Evolutionary conservation across 306 rosid species (phyloP).

Genomic region (Fragaria vesca): DNA sequence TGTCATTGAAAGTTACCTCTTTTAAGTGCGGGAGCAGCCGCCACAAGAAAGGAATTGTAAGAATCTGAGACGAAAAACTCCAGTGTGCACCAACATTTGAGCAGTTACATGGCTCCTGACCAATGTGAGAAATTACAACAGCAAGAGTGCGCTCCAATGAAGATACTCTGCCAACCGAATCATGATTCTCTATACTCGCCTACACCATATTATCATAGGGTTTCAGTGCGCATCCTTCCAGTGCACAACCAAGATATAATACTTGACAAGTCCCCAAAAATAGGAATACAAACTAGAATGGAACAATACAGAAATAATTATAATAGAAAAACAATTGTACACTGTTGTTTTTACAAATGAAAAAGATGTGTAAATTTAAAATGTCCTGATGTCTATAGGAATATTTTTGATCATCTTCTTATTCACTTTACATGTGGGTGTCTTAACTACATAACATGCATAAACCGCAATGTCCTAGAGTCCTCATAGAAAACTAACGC

Average conservation of each 20-base stretch:
- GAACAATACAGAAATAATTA: background rate
- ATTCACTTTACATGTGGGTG: background rate
- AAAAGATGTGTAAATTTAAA: background rate
- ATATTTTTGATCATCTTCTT: background rate
- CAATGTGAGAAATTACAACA: constrained; percentile 59
- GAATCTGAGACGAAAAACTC: constrained; percentile 89
- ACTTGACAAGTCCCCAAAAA: constrained; percentile 15
- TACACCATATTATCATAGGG: constrained; percentile 42
- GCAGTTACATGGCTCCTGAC: constrained; percentile 74
- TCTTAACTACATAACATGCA: background rate
- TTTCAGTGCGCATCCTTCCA: constrained; percentile 18
- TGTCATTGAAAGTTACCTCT: constrained; percentile 52
- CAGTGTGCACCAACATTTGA: constrained; percentile 52
- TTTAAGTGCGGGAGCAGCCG: constrained; percentile 63
- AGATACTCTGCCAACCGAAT: constrained; percentile 41
- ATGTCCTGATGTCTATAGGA: background rate
- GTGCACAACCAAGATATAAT: constrained; percentile 9
- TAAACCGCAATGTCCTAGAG: background rate
- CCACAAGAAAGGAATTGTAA: constrained; percentile 88
- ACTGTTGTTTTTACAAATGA: background rate
- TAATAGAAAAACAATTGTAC: constrained; percentile 4
- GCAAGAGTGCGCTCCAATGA: constrained; percentile 74
- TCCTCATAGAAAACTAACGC: background rate
- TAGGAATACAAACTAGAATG: background rate
- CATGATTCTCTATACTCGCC: constrained; percentile 42